Evolutionary conservation across 2,329 filamentous ascomycete species (phyloP).

Genomic region (Xylariaceae sp.): DNA sequence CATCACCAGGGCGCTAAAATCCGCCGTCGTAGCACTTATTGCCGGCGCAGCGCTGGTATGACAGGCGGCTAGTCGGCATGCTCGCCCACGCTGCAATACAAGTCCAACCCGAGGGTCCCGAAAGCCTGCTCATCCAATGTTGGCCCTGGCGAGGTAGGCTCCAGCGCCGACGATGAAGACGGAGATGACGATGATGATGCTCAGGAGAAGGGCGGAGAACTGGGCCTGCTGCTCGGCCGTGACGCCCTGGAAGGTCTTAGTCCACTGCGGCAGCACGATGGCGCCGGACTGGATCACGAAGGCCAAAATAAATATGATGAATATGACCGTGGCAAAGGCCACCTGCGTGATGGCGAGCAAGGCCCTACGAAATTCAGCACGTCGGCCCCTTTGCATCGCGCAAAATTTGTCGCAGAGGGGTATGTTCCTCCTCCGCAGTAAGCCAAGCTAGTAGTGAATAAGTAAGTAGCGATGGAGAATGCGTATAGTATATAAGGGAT

Average conservation of each 20-base stretch:
- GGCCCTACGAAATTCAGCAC: constrained; percentile 16
- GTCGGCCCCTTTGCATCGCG: constrained; percentile 14
- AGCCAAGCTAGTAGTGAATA: background rate
- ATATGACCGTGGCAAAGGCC: constrained; percentile 15
- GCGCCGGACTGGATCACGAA: constrained; percentile 17
- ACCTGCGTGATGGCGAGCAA: constrained; percentile 14
- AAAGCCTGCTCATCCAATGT: background rate
- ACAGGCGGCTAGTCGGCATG: background rate
- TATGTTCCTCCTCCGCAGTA: background rate
- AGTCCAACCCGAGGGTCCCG: background rate
- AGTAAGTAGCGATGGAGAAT: background rate
- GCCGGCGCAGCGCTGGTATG: background rate
- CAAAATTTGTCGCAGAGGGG: background rate
- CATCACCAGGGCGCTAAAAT: background rate
- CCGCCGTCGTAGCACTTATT: background rate
- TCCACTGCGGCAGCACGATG: constrained; percentile 17
- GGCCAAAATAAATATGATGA: constrained; percentile 19
- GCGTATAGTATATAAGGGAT: background rate
- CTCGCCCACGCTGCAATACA: background rate
- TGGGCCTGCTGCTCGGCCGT: constrained; percentile 6
- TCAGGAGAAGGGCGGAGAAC: constrained; percentile 14
- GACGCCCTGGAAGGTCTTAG: constrained; percentile 20
- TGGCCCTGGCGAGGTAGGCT: constrained; percentile 9
- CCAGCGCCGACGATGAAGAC: constrained; percentile 13
- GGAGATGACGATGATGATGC: constrained; percentile 13